These are phyloP conservation scores for Aquilaria sinensis DNA, from an alignment of 345 rosid genomes.

Conservation along the genomic window DNA sequence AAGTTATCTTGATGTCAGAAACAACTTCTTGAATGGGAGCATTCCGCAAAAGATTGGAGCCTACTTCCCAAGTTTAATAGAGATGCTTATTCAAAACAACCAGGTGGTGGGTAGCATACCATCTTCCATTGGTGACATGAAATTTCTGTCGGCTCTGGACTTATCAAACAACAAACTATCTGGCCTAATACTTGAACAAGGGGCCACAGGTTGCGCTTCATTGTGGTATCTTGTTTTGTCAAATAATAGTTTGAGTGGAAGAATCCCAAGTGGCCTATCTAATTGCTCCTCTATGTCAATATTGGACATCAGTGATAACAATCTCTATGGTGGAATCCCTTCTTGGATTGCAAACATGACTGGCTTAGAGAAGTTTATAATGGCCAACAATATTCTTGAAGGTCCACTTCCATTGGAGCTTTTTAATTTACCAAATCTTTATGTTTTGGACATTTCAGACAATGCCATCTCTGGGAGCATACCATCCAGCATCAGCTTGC, in stretches of 20 bases:
- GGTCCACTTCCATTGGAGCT: conserved; percentile 4
- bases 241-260: conserved; percentile 14
- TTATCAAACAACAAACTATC: conserved; percentile 19
- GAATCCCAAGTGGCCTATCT: background rate
- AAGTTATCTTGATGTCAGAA: background rate
- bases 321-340: conserved; percentile 13
- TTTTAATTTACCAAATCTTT: background rate
- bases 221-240: conserved; percentile 3
- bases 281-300: background rate
- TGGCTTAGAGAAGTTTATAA: background rate
- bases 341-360: conserved; percentile 8
- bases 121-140: conserved; percentile 2
- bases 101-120: conserved; percentile 15
- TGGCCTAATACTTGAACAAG: conserved; percentile 2
- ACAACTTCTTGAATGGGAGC: background rate
- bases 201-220: background rate
- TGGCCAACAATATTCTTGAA: conserved; percentile 10
- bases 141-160: background rate
- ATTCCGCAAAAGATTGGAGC: conserved; percentile 13
- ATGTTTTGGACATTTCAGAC: conserved; percentile 4
- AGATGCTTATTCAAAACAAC: conserved; percentile 12
- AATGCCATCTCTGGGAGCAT: background rate
- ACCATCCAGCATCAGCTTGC: background rate
- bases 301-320: conserved; percentile 17
- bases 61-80: background rate